phyloP scores from a whole-genome alignment of 805 yeast genomes.

The Hanseniaspora jakobsenii region DNA sequence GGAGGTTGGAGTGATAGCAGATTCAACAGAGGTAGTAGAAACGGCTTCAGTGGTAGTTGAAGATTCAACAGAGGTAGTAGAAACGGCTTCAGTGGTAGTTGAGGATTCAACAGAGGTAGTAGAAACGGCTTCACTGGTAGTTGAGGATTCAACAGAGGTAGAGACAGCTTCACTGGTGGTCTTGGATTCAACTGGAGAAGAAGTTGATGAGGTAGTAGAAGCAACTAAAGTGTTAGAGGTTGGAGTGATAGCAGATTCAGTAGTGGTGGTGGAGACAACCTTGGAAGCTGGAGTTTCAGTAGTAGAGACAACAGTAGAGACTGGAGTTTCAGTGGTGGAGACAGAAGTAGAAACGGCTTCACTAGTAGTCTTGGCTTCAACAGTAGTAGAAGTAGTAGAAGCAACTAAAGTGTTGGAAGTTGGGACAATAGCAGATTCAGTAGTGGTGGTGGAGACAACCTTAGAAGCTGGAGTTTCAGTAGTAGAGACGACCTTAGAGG shows the following conservation, averaged over 20 bases:
- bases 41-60: not conserved
- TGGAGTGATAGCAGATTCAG: conserved; percentile 3
- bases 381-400: conserved; percentile 1
- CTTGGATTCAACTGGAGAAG: too few species aligned
- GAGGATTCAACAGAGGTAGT: too few species aligned
- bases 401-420: not conserved
- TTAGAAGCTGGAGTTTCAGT: too few species aligned
- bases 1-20: conserved; percentile 2
- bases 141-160: too few species aligned
- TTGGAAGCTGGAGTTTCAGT: not conserved
- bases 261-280: not conserved
- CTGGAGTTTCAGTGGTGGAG: not conserved
- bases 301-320: conserved; percentile 2
- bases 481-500: too few species aligned
- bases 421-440: not conserved
- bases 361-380: too few species aligned
- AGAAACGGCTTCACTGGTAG: too few species aligned
- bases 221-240: conserved; percentile 1
- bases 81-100: not conserved
- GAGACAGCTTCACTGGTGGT: too few species aligned
- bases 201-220: too few species aligned
- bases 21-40: not conserved
- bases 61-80: not conserved
- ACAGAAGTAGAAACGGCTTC: not conserved
- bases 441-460: too few species aligned